Conservation (phyloP, 305 asterid genomes). For the Striga hermonthica region DNA sequence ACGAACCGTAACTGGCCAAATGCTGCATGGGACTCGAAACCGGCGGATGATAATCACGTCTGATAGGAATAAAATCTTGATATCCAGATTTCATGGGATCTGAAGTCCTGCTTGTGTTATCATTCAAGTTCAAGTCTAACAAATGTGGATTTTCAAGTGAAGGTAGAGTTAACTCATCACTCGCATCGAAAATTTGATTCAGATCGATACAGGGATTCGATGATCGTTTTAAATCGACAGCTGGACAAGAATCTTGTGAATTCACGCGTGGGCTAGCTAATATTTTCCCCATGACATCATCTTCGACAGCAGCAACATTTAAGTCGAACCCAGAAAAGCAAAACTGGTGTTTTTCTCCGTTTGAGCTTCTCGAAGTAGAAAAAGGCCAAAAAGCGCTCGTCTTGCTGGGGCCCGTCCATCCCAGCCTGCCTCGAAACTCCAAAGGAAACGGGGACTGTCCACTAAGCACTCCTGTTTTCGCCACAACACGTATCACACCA, state of each 20-base stretch:
- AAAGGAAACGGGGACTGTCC: slow-evolving; percentile 40
- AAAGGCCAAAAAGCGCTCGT: slow-evolving; percentile 56
- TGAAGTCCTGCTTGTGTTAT: slow-evolving; percentile 27
- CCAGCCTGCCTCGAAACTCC: slow-evolving; percentile 47
- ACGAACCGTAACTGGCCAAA: slow-evolving; percentile 26
- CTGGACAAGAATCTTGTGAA: slow-evolving; percentile 29
- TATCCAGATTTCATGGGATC: slow-evolving; percentile 22
- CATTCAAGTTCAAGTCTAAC: slow-evolving; percentile 41
- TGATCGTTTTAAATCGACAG: slow-evolving; percentile 28
- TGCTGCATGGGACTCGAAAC: slow-evolving; percentile 35
- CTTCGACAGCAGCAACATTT: slow-evolving; percentile 53
- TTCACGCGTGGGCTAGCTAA: not conserved
- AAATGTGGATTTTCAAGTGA: slow-evolving; percentile 21
- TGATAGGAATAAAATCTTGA: slow-evolving; percentile 29
- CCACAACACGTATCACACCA: slow-evolving; percentile 45
- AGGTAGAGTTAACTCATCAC: slow-evolving; percentile 32
- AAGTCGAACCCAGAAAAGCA: slow-evolving; percentile 47
- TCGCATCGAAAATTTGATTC: slow-evolving; percentile 40
- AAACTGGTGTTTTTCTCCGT: slow-evolving; percentile 4
- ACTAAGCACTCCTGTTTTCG: slow-evolving; percentile 44
- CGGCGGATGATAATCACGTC: slow-evolving; percentile 28
- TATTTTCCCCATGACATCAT: slow-evolving; percentile 25
- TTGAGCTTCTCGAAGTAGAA: slow-evolving; percentile 26
- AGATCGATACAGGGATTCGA: slow-evolving; percentile 46
- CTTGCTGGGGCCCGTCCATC: slow-evolving; percentile 51